A percentile compares a stretch with the other conserved stretches of the same genome.
Evolutionary conservation across 2,329 filamentous ascomycete species (phyloP).

Genomic region (Ceratocystis eucalypticola): DNA sequence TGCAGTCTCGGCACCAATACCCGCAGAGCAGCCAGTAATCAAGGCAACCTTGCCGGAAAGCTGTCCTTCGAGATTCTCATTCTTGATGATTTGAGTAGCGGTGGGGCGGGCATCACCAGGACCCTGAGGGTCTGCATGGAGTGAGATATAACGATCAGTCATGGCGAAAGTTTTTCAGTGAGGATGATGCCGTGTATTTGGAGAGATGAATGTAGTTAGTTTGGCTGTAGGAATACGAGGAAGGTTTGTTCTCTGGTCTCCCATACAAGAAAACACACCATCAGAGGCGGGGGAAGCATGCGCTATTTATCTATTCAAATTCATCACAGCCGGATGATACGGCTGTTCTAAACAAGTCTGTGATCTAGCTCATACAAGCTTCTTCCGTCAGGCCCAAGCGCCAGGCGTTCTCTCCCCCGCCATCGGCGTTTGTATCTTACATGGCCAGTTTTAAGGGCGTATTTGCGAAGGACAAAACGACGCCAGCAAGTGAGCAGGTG

Average conservation of each 20-base stretch:
- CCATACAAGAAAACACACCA: background rate
- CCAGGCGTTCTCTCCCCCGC: background rate
- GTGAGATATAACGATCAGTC: conserved; percentile 19
- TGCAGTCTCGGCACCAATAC: conserved; percentile 30
- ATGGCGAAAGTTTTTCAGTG: conserved; percentile 18
- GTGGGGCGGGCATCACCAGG: background rate
- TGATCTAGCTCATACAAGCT: background rate
- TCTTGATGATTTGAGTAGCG: background rate
- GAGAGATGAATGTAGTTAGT: background rate
- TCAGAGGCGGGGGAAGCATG: background rate
- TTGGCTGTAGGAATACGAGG: background rate
- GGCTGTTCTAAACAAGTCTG: background rate
- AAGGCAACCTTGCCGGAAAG: conserved; percentile 24
- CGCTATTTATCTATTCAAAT: background rate
- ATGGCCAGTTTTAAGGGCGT: background rate
- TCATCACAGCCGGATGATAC: background rate
- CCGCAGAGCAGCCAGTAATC: conserved; percentile 32
- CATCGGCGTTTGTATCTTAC: background rate
- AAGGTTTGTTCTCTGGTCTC: background rate
- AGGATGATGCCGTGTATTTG: background rate
- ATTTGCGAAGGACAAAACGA: too few species aligned
- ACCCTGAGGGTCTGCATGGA: background rate
- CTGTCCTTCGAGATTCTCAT: background rate
- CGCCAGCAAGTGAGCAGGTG: too few species aligned
- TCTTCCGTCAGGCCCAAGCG: background rate